Evolutionary conservation across 2,329 filamentous ascomycete species (phyloP).

Genomic region (Bertia moriformis): DNA sequence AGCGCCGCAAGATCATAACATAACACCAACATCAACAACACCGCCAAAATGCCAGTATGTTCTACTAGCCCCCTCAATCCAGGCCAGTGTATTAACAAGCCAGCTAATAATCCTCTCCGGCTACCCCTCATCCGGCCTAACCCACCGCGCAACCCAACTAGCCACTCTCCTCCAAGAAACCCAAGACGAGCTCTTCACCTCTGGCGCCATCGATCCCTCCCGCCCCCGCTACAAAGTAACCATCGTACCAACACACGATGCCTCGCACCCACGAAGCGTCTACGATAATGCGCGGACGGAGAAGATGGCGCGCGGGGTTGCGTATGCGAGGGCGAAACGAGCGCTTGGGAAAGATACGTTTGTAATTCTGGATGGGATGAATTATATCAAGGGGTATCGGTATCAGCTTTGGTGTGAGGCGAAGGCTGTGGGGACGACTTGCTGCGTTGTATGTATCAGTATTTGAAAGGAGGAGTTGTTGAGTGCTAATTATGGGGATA

Average conservation of each 20-base stretch:
- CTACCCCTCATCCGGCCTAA: conserved; percentile 49
- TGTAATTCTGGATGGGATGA: conserved; percentile 48
- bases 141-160: conserved; percentile 42
- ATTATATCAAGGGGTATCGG: conserved; percentile 56
- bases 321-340: conserved; percentile 46
- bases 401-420: conserved; percentile 57
- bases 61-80: not conserved
- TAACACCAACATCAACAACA: not conserved
- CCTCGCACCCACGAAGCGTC: conserved; percentile 27
- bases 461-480: not conserved
- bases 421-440: conserved; percentile 44
- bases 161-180: conserved; percentile 28
- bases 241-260: conserved; percentile 20
- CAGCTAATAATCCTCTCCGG: conserved; percentile 48
- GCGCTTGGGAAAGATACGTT: conserved; percentile 38
- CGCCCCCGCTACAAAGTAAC: conserved; percentile 20
- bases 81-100: not conserved
- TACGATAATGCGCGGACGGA: conserved; percentile 42
- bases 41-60: not conserved
- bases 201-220: conserved; percentile 14
- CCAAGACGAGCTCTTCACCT: conserved; percentile 25
- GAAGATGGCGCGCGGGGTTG: conserved; percentile 47
- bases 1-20: too few species aligned
- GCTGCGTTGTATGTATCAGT: conserved; percentile 35
- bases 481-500: conserved; percentile 19